Base-by-base conservation (phyloP, 441 rosid species). In the Pelargonium fulgidum region DNA sequence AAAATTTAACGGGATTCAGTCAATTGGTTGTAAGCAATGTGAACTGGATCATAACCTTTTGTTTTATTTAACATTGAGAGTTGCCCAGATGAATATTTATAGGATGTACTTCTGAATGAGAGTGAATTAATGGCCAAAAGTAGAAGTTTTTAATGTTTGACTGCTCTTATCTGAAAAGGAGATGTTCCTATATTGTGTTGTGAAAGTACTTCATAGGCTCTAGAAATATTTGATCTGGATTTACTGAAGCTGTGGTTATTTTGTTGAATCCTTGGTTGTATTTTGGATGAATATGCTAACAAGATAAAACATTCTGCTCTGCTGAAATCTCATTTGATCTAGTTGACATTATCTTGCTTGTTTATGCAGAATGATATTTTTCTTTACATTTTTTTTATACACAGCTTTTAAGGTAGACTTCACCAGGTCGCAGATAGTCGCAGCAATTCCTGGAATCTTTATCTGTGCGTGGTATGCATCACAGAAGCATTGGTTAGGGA, bases 391-490 rank as follows among this genome's bases (percentile, higher is more conserved):
- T 83, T 82, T 85, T 70, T 79, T 78, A 54, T 16, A 54, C 61
- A 77, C 92, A 94, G 99, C 97, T 81, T 75, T 94, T 85, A 92
- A 94, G 84, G 81, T 94, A 70, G 97, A 91, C 82, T 89, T 94
- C 84, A 89, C 97, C 62, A 88, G 83, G 81, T 91, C 99, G 66
- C 97, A 94, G 81, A 77, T 91, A 6, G 69, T 94, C 67, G 97
- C 99, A 1, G 93, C 90, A 62, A 90, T 91, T 76, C 99, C 99
- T 69, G 99, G 99, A 78, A 79, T 87, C 59, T 89, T 92, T 75
- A 92, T 94, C 71, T 94, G 99, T 72, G 97, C 90, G 5, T 94
- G 99, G 99, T 93, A 93, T 75, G 99, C 91, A 45, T 84, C 83
- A 64, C 81, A 89, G 83, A 93, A 93, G 77, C 99, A 90, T 78